Evolutionary conservation across 768 basidiomycete genomes (phyloP), one percentile per base, ranked within the genome.

Genomic region (Chiua virens): DNA sequence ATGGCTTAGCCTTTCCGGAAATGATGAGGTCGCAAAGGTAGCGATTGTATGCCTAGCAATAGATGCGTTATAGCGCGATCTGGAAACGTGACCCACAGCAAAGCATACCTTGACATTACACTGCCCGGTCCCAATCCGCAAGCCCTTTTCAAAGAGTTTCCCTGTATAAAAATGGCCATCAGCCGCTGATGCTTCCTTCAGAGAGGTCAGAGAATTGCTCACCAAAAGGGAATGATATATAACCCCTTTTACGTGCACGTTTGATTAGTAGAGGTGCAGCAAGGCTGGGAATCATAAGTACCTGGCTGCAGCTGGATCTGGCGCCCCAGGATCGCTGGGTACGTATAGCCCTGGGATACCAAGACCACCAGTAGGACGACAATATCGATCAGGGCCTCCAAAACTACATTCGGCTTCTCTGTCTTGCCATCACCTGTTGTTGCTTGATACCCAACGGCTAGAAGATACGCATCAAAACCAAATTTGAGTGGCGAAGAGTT

Each of bases 321-420:
- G 77, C 17, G 80, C 81, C 17, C 80, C 80, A 2, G 81, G 80
- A 56, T 82, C 80, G 48, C 71, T 76, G 17, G 80, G 79, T 6
- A 83, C 80, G 52, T 80, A 81, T 6, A 82, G 61, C 1, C 81
- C 79, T 0, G 81, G 80, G 53, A 82, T 77, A 3, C 81, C 81
- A n/a, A 82, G 28, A 9, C 28, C 28, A 11, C 28, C 28, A 30
- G 28, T 30, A 30, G 28, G 28, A 11, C 28, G 28, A 30, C 28
- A 30, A 30, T 9, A 30, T 3, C 9, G 10, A 30, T 30, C 68
- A 81, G 70, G 13, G 68, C 73, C 53, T 79, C 77, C 21, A 82
- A 71, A 7, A 82, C 77, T 2, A 67, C 74, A 55, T 80, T 83
- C 8, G 81, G 81, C 57, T 80, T 30, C 28, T 73, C 58, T 82